A percentile compares a stretch with the other conserved stretches of the same genome.
Conservation (phyloP, 345 rosid genomes). For the Gynandropsis gynandra region DNA sequence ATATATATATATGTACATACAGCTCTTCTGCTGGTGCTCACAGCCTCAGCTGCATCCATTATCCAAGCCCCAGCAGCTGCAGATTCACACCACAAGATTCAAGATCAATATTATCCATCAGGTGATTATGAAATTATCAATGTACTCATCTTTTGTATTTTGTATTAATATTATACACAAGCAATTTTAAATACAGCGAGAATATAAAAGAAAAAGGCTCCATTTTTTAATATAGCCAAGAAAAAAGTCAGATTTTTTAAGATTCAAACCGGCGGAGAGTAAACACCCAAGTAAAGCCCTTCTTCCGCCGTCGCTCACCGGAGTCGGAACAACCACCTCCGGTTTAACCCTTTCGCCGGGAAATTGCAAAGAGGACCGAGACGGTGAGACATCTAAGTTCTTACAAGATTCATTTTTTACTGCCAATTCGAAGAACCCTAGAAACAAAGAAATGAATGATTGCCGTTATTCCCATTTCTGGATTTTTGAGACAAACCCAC, state of each 20-base stretch:
- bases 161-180: too few relatives aligned
- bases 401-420: constrained; percentile 32
- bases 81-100: constrained; percentile 12
- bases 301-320: constrained; percentile 33
- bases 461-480: not conserved
- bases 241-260: not conserved
- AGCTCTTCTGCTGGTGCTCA: constrained; percentile 91
- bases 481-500: not conserved
- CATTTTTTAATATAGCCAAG: too few relatives aligned
- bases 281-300: constrained; percentile 58
- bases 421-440: constrained; percentile 17
- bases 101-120: not conserved
- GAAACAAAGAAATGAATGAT: not conserved
- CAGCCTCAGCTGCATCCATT: constrained; percentile 68
- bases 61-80: constrained; percentile 44
- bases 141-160: constrained; percentile 1
- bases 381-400: constrained; percentile 19
- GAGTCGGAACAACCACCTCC: constrained; percentile 16
- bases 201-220: not conserved
- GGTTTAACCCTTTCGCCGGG: constrained; percentile 26
- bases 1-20: constrained; percentile 40
- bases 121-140: constrained; percentile 6
- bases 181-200: too few relatives aligned
- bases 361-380: constrained; percentile 43
- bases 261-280: constrained; percentile 39